Base-by-base conservation (phyloP, 352 stramenopile species). In the Pythium dissotocum region DNA sequence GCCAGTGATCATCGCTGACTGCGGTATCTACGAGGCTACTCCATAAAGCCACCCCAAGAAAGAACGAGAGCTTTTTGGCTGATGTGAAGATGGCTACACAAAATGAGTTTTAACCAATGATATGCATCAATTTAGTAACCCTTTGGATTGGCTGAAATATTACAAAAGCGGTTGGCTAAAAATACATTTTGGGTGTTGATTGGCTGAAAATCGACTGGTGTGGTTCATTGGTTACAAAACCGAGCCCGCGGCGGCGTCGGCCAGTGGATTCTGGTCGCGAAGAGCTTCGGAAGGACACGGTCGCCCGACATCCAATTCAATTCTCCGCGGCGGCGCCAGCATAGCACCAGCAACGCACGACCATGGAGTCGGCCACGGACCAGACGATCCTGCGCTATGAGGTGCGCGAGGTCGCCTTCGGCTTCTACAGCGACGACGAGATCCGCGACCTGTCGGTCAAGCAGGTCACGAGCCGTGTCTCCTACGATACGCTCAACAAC, bases 371-470 rank as follows among this genome's bases (percentile, higher is more conserved):
- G 65, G 85, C 84, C 62, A 96, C 85, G 76, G 88, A 96, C 77
- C 88, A 96, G 78, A 95, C 87, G 58, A 95, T 96, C 63, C 76
- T 96, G 67, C 89, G 90, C 67, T 90, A 97, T 89, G 89, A 97
- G 67, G 90, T 98, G 61, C 71, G 81, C 46, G 90, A 97, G 73
- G 84, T 98, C 61, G 80, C 77, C 60, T 99, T 99, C 71, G 91
- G 95, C 46, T 98, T 99, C 75, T 99, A 99, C 79, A 99, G 93
- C 58, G 96, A 99, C 75, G 96, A 97, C 56, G 97, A 99, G 82
- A 98, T 99, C 69, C 87, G 96, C 61, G 80, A 95, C 70, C 80
- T 99, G 67, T 98, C 91, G 65, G 95, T 99, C 55, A 98, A 98
- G 77, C 93, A 99, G 78, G 91, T 99, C 72, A 98, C 93, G 42